Base-by-base conservation (phyloP, 2,329 filamentous ascomycete genomes). In the Paraphoma chrysanthemicola region DNA sequence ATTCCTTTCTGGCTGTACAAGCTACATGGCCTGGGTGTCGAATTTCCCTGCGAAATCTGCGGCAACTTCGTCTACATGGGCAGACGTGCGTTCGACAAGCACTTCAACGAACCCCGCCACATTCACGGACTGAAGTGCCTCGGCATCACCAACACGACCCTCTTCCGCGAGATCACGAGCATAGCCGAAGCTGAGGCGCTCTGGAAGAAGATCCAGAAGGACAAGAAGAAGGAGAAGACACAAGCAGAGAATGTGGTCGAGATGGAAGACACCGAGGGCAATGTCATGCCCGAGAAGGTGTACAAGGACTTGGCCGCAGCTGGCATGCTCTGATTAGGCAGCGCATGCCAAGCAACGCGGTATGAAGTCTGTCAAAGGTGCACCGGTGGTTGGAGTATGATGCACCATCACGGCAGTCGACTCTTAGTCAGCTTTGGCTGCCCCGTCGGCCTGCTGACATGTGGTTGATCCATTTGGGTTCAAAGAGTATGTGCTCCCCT, bases 61-160 rank as follows among this genome's bases (percentile, higher is more conserved):
- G 95, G 95, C 53, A 98, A 98, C 78, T 97, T 93, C 71, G 93
- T 97, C n/a, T 98, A 98, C 81, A 97, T 97, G 90, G 95, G 95
- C 14, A 86, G 95, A 23, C 87, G 95, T 48, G 93, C 93, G 1
- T 99, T 97, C 69, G 95, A 99, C 75, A 99, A 99, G 82, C 95
- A 99, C 77, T 99, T 99, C 80, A 96, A 93, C 66, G 95, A 99
- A 77, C 88, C 91, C 8, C 84, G 93, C 51, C 95, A 99, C 73
- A 90, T 98, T 47, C 95, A 97, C 73, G 95, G 95, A 0, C 80
- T 99, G 64, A 95, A 96, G 77, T 97, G 94, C 72, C 80, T 99
- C 48, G 96, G 96, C 17, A 95, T 99, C 73, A 96, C 90, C 10
- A 95, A 96, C 72, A 93, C 93, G 1, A 89, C 89, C 29, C 82